Evolutionary conservation across 495 filamentous ascomycete genomes (phyloP).

Genomic region (Friedmanniomyces endolithicus): DNA sequence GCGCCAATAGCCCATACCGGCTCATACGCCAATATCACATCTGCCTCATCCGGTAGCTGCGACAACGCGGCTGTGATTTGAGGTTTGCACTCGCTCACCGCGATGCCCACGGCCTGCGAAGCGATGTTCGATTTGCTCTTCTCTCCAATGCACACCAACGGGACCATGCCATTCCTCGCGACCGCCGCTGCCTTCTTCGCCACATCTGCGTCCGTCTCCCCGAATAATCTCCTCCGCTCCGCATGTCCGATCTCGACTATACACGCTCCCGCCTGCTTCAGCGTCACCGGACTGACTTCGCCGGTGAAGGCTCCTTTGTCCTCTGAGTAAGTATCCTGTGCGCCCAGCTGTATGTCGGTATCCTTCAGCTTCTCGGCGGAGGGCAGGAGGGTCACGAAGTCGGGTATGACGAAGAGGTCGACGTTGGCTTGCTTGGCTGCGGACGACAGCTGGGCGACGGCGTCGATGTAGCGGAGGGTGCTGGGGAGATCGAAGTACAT

Average conservation of each 20-base stretch:
- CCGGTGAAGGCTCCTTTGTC: constrained; percentile 62
- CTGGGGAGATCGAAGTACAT: constrained; percentile 65
- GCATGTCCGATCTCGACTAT: constrained; percentile 73
- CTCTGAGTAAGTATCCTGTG: constrained; percentile 61
- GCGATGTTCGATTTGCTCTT: constrained; percentile 25
- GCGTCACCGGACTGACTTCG: constrained; percentile 55
- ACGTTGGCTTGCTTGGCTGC: constrained; percentile 29
- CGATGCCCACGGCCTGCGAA: constrained; percentile 42
- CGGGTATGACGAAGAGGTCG: constrained; percentile 59
- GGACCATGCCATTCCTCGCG: constrained; percentile 54
- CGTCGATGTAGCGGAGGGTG: constrained; percentile 49
- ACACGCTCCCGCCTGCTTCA: constrained; percentile 50
- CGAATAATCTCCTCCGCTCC: constrained; percentile 55
- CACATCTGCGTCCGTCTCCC: constrained; percentile 53
- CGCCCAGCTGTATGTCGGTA: constrained; percentile 47
- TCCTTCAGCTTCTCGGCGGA: constrained; percentile 40
- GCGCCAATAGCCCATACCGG: constrained; percentile 84
- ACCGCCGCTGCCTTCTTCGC: constrained; percentile 56
- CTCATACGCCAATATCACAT: constrained; percentile 78
- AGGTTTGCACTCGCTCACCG: constrained; percentile 49
- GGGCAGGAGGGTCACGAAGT: constrained; percentile 54
- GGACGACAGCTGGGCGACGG: constrained; percentile 38
- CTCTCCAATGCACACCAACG: constrained; percentile 74
- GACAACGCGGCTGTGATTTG: constrained; percentile 52
- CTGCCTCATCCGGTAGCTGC: constrained; percentile 42